Conservation (phyloP, 1,284 basidiomycete species). For the Sphaerobolus stellatus region DNA sequence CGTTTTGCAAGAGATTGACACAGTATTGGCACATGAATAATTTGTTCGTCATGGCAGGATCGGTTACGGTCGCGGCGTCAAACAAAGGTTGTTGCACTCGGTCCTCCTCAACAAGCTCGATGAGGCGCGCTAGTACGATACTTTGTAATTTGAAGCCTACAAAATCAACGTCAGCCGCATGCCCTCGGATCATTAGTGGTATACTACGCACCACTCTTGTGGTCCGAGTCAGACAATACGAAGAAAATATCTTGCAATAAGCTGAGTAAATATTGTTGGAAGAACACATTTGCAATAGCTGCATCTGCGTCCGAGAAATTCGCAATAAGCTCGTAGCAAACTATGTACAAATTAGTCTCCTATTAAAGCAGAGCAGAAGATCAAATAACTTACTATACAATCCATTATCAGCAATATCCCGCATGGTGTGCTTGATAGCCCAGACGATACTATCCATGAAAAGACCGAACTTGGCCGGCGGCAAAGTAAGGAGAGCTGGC, state of each 20-base stretch:
- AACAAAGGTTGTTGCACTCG: slow-evolving; percentile 53
- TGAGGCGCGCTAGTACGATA: slow-evolving; percentile 52
- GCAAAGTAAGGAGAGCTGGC: slow-evolving; percentile 48
- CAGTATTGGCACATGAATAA: slow-evolving; percentile 55
- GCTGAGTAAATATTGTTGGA: slow-evolving; percentile 56
- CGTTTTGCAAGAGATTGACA: slow-evolving; percentile 46
- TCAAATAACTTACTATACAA: slow-evolving; percentile 36
- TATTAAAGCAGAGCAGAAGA: neutral
- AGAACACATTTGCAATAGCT: slow-evolving; percentile 54
- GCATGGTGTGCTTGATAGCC: slow-evolving; percentile 67
- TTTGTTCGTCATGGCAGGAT: slow-evolving; percentile 50
- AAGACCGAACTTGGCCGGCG: slow-evolving; percentile 58
- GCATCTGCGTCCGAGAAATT: slow-evolving; percentile 53
- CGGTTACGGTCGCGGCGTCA: slow-evolving; percentile 45
- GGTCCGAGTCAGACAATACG: slow-evolving; percentile 60
- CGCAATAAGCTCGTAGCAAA: slow-evolving; percentile 57
- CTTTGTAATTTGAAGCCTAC: slow-evolving; percentile 48
- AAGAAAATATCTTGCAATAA: slow-evolving; percentile 61
- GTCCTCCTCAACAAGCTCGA: slow-evolving; percentile 53
- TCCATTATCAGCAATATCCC: slow-evolving; percentile 61
- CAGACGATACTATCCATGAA: slow-evolving; percentile 62
- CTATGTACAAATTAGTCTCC: slow-evolving; percentile 22
- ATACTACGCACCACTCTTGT: slow-evolving; percentile 49
- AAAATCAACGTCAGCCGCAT: slow-evolving; percentile 5
- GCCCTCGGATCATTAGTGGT: neutral